Evolutionary conservation across 768 basidiomycete species (phyloP).

Genomic region (Leccinum rimulosum): DNA sequence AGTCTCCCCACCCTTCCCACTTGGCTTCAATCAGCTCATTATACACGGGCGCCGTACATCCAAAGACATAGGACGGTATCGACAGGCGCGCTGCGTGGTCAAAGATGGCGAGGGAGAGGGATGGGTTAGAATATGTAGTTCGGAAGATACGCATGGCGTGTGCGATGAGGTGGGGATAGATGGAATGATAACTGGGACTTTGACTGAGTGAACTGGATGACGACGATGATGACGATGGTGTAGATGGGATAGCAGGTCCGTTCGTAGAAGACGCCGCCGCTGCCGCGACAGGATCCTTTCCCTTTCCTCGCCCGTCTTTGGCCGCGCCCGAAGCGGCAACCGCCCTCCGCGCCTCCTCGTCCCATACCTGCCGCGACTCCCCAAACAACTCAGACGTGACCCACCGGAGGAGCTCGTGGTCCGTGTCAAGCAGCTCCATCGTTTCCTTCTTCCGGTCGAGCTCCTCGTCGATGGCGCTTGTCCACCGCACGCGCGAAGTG

Average conservation of each 20-base stretch:
- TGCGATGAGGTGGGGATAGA: constrained; percentile 75
- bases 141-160: constrained; percentile 77
- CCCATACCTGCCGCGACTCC: constrained; percentile 41
- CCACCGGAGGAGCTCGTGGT: constrained; percentile 74
- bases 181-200: constrained; percentile 52
- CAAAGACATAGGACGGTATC: constrained; percentile 80
- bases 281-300: background rate
- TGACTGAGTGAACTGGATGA: background rate
- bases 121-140: constrained; percentile 73
- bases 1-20: constrained; percentile 82
- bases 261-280: background rate
- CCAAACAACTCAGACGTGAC: constrained; percentile 65
- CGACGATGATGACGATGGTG: background rate
- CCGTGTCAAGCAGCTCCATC: constrained; percentile 67
- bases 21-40: constrained; percentile 85
- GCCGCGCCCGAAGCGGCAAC: constrained; percentile 22
- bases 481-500: constrained; percentile 49
- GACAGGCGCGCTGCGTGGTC: constrained; percentile 73
- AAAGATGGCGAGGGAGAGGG: constrained; percentile 81
- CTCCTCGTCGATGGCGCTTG: constrained; percentile 48
- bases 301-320: background rate
- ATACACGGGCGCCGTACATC: constrained; percentile 85
- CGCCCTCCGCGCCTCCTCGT: constrained; percentile 41
- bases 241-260: background rate
- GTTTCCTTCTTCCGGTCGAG: constrained; percentile 71